Evolutionary conservation across 2,329 filamentous ascomycete genomes (phyloP).

Genomic region (Alternaria brassicae): DNA sequence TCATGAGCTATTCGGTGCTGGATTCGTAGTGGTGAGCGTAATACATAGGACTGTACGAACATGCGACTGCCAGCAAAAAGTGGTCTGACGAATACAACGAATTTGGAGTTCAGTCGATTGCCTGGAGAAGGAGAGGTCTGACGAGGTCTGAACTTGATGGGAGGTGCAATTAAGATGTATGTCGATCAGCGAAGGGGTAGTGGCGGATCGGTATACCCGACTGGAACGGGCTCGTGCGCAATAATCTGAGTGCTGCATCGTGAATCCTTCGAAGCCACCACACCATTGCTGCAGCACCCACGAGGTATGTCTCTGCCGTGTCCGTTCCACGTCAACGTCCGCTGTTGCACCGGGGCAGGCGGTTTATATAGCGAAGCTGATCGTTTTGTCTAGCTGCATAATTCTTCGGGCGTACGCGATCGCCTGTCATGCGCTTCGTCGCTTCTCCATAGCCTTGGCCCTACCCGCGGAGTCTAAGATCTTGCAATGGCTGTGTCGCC

Average conservation of each 20-base stretch:
- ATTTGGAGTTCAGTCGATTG: neutral
- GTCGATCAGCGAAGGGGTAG: slow-evolving; percentile 25
- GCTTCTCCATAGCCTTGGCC: slow-evolving; percentile 10
- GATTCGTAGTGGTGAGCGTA: neutral
- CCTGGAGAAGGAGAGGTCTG: neutral
- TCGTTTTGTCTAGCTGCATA: slow-evolving; percentile 3
- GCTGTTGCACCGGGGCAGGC: neutral
- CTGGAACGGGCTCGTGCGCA: slow-evolving; percentile 23
- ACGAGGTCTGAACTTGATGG: slow-evolving; percentile 13
- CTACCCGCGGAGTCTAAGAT: slow-evolving; percentile 3
- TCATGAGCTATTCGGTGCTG: neutral
- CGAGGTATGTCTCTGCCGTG: slow-evolving; percentile 12
- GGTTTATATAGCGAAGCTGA: neutral
- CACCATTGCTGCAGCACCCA: slow-evolving; percentile 17
- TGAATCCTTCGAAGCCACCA: slow-evolving; percentile 34
- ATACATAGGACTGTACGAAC: neutral
- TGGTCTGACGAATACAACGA: neutral
- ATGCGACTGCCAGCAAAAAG: neutral
- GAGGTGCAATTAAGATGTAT: slow-evolving; percentile 31
- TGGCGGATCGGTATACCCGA: slow-evolving; percentile 15
- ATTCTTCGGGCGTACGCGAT: neutral
- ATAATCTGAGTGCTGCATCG: slow-evolving; percentile 23
- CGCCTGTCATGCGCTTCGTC: slow-evolving; percentile 14
- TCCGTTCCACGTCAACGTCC: neutral
- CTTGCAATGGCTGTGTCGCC: slow-evolving; percentile 8